Evolutionary conservation across 2,329 filamentous ascomycete species (phyloP).

Genomic region (Penicillium sp.): DNA sequence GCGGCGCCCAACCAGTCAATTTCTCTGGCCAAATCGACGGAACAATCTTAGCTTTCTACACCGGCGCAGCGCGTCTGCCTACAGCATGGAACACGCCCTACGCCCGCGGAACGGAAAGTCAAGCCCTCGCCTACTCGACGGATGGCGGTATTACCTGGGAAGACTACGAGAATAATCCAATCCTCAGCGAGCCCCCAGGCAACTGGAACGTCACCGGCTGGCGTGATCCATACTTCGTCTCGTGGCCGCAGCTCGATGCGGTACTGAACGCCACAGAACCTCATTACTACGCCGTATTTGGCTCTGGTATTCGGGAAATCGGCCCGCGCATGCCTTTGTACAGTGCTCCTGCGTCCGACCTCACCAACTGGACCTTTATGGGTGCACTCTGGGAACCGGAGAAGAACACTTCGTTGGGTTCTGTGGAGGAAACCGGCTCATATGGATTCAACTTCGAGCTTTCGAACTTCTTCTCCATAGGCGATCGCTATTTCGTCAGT

Average conservation of each 20-base stretch:
- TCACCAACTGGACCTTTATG: conserved; percentile 21
- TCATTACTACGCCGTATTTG: conserved; percentile 20
- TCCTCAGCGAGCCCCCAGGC: conserved; percentile 14
- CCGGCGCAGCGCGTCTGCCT: conserved; percentile 11
- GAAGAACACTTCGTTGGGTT: conserved; percentile 17
- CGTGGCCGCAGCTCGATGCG: conserved; percentile 13
- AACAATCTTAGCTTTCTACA: conserved; percentile 20
- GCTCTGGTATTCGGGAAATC: conserved; percentile 17
- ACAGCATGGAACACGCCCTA: conserved; percentile 17
- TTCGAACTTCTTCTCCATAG: conserved; percentile 22
- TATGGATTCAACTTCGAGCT: conserved; percentile 24
- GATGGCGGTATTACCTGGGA: conserved; percentile 20
- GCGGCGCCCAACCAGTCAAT: conserved; percentile 15
- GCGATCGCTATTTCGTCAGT: conserved; percentile 18
- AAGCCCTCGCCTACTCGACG: conserved; percentile 15
- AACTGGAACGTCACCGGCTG: conserved; percentile 22
- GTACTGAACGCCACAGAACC: conserved; percentile 14
- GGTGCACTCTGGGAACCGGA: conserved; percentile 20
- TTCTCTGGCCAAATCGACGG: conserved; percentile 15
- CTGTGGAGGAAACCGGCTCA: conserved; percentile 14
- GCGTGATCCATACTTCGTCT: conserved; percentile 18
- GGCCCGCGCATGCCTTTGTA: conserved; percentile 20
- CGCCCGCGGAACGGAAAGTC: conserved; percentile 16
- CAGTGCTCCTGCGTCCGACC: conserved; percentile 14
- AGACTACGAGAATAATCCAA: conserved; percentile 18